Evolutionary conservation across 108 stramenopile genomes (phyloP).

Genomic region (Cyclotella distinguenda): DNA sequence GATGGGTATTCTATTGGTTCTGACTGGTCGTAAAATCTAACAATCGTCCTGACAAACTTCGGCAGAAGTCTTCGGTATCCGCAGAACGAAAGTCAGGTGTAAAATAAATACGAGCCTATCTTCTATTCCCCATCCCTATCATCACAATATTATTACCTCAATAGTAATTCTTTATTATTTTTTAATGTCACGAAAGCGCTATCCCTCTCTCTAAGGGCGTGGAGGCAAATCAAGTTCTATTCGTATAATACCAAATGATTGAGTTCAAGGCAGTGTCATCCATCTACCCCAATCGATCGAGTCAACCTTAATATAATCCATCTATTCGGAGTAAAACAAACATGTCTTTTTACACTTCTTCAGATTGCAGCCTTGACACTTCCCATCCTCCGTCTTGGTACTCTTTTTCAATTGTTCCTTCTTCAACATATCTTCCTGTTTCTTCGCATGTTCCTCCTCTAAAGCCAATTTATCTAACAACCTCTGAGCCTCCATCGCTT

Average conservation of each 20-base stretch:
- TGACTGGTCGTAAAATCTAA: no score
- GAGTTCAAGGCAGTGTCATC: background rate
- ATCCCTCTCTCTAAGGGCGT: no score
- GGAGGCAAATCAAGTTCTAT: background rate
- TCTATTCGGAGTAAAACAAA: conserved; percentile 54
- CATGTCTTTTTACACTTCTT: conserved; percentile 90
- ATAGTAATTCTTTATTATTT: no score
- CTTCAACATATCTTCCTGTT: conserved; percentile 60
- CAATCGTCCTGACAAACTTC: no score
- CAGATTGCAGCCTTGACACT: conserved; percentile 86
- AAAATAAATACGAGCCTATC: no score
- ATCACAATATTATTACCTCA: no score
- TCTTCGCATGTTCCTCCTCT: conserved; percentile 57
- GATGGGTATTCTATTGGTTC: no score
- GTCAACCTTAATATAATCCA: background rate
- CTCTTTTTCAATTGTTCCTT: conserved; percentile 69
- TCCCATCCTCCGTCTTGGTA: conserved; percentile 70
- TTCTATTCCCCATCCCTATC: no score
- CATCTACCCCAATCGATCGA: no score
- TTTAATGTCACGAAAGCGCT: no score
- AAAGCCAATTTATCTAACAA: conserved; percentile 64
- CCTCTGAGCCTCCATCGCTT: conserved; percentile 92
- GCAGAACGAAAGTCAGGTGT: no score
- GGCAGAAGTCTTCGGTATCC: no score
- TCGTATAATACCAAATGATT: background rate